Conservation (phyloP, 2,329 filamentous ascomycete genomes). For the Amylocarpus encephaloides region DNA sequence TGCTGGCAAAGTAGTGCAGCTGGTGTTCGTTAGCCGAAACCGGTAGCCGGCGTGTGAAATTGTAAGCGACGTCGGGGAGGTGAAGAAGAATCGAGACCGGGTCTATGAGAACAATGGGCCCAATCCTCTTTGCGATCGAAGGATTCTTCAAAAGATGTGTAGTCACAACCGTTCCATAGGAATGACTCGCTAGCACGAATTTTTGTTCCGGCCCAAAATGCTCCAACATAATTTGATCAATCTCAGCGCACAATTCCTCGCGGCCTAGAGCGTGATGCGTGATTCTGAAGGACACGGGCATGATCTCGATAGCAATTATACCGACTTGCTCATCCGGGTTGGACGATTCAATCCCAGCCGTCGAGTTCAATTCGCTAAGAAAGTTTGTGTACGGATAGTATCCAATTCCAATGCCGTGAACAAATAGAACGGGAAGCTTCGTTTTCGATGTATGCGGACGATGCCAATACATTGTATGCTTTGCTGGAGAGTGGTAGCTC, state of each 20-base stretch:
- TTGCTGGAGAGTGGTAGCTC: conserved; percentile 39
- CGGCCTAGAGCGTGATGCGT: conserved; percentile 42
- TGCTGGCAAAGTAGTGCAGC: conserved; percentile 53
- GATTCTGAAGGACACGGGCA: conserved; percentile 52
- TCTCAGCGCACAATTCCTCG: conserved; percentile 44
- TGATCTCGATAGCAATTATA: conserved; percentile 52
- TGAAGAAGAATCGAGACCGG: conserved; percentile 55
- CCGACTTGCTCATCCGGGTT: conserved; percentile 44
- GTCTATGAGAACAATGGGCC: conserved; percentile 49
- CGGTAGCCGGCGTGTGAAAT: conserved; percentile 45
- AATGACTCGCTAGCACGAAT: conserved; percentile 48
- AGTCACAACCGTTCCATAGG: conserved; percentile 48
- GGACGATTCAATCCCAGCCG: conserved; percentile 24
- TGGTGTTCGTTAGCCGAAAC: conserved; percentile 49
- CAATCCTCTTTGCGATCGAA: conserved; percentile 37
- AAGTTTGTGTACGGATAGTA: conserved; percentile 52
- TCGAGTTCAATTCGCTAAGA: conserved; percentile 43
- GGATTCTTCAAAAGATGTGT: conserved; percentile 47
- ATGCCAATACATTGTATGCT: conserved; percentile 52
- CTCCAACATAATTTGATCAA: conserved; percentile 43
- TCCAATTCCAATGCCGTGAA: conserved; percentile 58
- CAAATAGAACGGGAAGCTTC: conserved; percentile 51
- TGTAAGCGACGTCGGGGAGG: conserved; percentile 57
- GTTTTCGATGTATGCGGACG: conserved; percentile 52
- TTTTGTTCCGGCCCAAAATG: conserved; percentile 41